Evolutionary conservation across 2,329 filamentous ascomycete species (phyloP).

Genomic region (Monosporascus sp.): DNA sequence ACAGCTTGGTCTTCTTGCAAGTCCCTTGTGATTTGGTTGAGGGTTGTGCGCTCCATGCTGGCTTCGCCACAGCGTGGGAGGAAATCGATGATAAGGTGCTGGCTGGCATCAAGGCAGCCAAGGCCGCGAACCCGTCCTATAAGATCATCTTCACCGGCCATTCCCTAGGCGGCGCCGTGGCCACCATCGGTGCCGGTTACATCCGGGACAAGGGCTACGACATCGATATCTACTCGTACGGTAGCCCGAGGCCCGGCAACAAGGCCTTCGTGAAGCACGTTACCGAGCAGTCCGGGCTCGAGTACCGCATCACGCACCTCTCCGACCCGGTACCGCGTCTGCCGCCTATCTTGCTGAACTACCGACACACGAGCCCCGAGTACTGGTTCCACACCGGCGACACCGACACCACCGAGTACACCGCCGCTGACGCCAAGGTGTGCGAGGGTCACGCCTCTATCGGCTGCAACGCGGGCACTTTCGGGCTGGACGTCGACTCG

Average conservation of each 20-base stretch:
- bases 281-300: constrained; percentile 42
- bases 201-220: constrained; percentile 43
- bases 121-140: constrained; percentile 43
- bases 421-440: constrained; percentile 34
- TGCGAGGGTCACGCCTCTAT: constrained; percentile 44
- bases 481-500: constrained; percentile 36
- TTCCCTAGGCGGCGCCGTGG: constrained; percentile 62
- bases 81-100: constrained; percentile 42
- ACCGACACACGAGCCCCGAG: constrained; percentile 63
- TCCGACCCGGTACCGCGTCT: constrained; percentile 64
- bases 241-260: constrained; percentile 61
- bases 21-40: constrained; percentile 30
- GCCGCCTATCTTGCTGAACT: constrained; percentile 55
- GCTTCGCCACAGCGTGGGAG: constrained; percentile 55
- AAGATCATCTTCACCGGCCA: constrained; percentile 58
- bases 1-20: constrained; percentile 35
- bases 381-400: constrained; percentile 50
- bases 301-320: constrained; percentile 61
- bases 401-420: constrained; percentile 29
- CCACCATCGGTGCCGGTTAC: constrained; percentile 52
- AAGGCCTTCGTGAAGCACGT: constrained; percentile 47
- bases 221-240: constrained; percentile 60
- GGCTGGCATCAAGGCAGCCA: constrained; percentile 37
- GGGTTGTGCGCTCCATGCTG: constrained; percentile 48
- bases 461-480: constrained; percentile 45